Percentiles rank a stretch among this genome's conserved stretches.
Conservation (phyloP, 2,329 filamentous ascomycete genomes). For the Metarhizium humberi region DNA sequence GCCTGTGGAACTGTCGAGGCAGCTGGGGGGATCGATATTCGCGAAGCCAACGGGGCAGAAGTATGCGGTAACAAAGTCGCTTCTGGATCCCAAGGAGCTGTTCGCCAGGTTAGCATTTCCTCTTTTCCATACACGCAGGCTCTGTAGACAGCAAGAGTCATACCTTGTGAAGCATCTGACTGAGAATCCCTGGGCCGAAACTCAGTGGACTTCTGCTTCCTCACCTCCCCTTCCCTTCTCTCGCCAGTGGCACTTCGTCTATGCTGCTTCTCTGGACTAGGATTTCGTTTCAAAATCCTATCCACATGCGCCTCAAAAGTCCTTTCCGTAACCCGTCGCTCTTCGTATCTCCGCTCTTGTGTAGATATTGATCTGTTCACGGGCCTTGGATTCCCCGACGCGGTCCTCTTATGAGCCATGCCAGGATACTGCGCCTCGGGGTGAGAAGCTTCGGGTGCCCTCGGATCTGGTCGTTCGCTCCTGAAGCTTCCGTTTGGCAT, state of each 20-base stretch:
- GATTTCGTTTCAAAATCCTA: conserved; percentile 47
- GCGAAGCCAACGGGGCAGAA: conserved; percentile 61
- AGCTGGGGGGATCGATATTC: conserved; percentile 57
- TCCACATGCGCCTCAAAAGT: conserved; percentile 53
- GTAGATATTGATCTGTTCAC: conserved; percentile 29
- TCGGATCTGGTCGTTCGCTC: conserved; percentile 25
- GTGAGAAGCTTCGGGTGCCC: conserved; percentile 26
- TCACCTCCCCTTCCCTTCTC: conserved; percentile 26
- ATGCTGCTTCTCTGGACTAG: conserved; percentile 49
- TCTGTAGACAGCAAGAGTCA: conserved; percentile 7
- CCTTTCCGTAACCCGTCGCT: conserved; percentile 46
- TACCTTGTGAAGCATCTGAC: conserved; percentile 42
- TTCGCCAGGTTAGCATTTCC: background rate
- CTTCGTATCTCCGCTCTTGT: conserved; percentile 35
- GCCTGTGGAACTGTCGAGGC: conserved; percentile 66
- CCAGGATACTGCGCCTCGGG: conserved; percentile 25
- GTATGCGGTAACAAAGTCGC: conserved; percentile 62
- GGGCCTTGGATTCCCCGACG: conserved; percentile 47
- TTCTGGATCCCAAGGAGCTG: conserved; percentile 66
- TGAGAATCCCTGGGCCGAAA: conserved; percentile 33
- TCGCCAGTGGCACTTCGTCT: conserved; percentile 29
- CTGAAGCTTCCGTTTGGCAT: conserved; percentile 24
- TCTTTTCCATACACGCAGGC: background rate
- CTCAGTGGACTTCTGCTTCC: conserved; percentile 34
- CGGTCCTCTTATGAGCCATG: conserved; percentile 45